Evolutionary conservation across 192 early-diverging fungal genomes (phyloP).

Genomic region (Coemansia sp.): DNA sequence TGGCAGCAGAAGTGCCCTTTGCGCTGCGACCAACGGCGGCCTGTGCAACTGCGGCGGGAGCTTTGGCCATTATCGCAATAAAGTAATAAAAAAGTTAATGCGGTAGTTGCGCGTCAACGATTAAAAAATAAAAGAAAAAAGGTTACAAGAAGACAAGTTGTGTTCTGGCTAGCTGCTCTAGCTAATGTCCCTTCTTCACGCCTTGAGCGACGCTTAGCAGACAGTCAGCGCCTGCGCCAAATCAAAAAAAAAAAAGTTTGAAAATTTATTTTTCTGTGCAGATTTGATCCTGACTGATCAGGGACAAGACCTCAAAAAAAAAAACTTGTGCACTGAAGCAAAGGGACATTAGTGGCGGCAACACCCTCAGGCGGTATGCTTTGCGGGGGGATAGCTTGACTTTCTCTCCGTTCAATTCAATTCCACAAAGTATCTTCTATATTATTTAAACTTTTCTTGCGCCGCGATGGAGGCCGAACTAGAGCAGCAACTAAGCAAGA

Average conservation of each 20-base stretch:
- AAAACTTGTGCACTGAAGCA: background rate
- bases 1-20: constrained; percentile 17
- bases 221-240: background rate
- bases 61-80: constrained; percentile 6
- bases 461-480: constrained; percentile 40
- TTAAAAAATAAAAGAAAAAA: background rate
- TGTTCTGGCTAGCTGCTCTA: background rate
- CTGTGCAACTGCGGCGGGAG: constrained; percentile 1
- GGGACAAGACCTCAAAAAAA: background rate
- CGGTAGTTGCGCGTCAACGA: background rate
- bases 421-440: background rate
- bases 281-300: background rate
- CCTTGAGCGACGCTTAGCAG: background rate
- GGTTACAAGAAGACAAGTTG: background rate
- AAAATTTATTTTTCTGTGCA: constrained; percentile 4
- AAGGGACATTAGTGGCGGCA: background rate
- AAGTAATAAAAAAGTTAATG: background rate
- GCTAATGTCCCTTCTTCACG: background rate
- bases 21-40: background rate
- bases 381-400: background rate
- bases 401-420: background rate
- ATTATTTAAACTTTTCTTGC: background rate
- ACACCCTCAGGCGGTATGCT: background rate
- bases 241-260: constrained; percentile 20
- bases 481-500: constrained; percentile 47